Base-by-base conservation (phyloP, 2,329 filamentous ascomycete species). In the Calcarisporium arbuscula region DNA sequence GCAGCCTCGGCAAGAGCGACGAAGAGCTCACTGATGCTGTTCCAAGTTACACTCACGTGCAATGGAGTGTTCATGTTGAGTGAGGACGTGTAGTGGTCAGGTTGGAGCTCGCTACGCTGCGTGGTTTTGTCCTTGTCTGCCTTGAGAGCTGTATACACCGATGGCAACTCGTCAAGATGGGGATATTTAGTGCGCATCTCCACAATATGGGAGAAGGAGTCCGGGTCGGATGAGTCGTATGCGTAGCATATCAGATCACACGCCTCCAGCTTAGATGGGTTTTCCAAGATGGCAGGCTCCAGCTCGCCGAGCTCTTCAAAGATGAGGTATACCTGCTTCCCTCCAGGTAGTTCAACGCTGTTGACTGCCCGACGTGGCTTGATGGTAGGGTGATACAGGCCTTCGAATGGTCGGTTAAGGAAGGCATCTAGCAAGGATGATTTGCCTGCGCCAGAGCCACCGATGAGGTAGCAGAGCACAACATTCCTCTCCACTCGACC, bases 291-390 rank as follows among this genome's bases (percentile, higher is more conserved):
- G 10, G 92, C 92, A 0, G 87, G 84, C 58, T 96, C 92, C n/a
- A 95, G 70, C 59, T 96, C 88, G 21, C 92, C 92, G 1, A 96
- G 80, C 60, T 98, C 92, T 52, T 95, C 86, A 17, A 96, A 70
- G 39, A 98, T 96, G 21, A 98, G 72, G 54, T 98, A 96, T 58
- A 89, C 94, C 61, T 98, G 92, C 57, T 94, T 95, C 33, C 92
- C 92, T 8, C 92, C 92, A 29, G 87, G 88, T 1, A 98, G 74
- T 56, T 98, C 92, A 14, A 98, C 92, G 38, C 86, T 95, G 57
- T 98, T 96, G 45, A 98, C 92, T 0, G 88, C 89, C 5, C 86
- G 85, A 9, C 87, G 83, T 3, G 92, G 88, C 53, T 95, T 92
- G 57, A 98, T 96, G 4, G 92, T 98, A 0, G 92, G 92, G 42